Conservation (phyloP, 176 grass and related monocot species). For the Guadua angustifolia region DNA sequence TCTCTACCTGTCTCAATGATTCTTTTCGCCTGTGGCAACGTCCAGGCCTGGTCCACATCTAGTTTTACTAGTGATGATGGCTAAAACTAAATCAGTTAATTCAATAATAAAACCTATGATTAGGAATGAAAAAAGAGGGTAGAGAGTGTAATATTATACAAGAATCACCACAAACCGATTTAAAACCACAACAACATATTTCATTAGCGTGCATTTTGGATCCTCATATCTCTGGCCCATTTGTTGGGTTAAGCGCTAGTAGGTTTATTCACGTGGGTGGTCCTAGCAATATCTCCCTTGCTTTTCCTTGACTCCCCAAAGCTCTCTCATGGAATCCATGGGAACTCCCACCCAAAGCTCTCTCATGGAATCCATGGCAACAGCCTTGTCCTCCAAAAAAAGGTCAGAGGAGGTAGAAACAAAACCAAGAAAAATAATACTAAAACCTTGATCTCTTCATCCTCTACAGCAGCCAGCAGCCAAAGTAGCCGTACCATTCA, state of each 20-base stretch:
- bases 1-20: no score
- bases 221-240: conserved; percentile 36
- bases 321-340: conserved; percentile 47
- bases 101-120: no score
- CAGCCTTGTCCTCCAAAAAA: not conserved
- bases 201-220: not conserved
- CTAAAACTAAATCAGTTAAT: no score
- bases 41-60: no score
- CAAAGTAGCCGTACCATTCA: conserved; percentile 36
- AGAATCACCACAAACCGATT: no score
- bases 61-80: no score
- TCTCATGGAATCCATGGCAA: conserved; percentile 47
- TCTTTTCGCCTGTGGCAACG: no score
- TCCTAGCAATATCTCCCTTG: conserved; percentile 41
- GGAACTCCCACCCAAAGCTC: conserved; percentile 32
- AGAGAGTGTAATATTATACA: no score
- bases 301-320: conserved; percentile 52
- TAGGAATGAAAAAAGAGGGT: no score
- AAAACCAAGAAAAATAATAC: conserved; percentile 26
- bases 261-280: conserved; percentile 48
- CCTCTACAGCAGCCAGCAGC: conserved; percentile 36
- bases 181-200: not conserved
- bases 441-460: conserved; percentile 38
- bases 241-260: conserved; percentile 27
- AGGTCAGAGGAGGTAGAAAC: conserved; percentile 58